A percentile compares a stretch with the other conserved stretches of the same genome.
Conservation (phyloP, 768 basidiomycete genomes). For the Lactarius sanguifluus region DNA sequence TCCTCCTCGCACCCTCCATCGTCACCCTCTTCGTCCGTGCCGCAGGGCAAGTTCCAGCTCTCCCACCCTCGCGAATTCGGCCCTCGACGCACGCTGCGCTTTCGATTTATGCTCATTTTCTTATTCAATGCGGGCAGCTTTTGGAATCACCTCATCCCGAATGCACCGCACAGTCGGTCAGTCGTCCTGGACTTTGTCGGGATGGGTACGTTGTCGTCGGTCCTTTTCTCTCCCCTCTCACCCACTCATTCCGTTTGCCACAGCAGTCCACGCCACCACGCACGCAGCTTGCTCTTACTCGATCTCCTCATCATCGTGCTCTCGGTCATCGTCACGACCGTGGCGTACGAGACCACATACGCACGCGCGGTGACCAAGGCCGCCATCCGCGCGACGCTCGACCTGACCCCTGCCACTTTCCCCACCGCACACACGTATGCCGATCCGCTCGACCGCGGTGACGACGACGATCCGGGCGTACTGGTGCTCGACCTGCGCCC, state of each 20-base stretch:
- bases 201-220: slow-evolving; percentile 49
- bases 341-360: slow-evolving; percentile 63
- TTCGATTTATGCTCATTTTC: slow-evolving; percentile 61
- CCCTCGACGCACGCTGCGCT: slow-evolving; percentile 60
- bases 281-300: slow-evolving; percentile 59
- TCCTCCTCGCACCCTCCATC: slow-evolving; percentile 71
- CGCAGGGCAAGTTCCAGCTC: slow-evolving; percentile 65
- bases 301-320: slow-evolving; percentile 67
- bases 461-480: slow-evolving; percentile 25
- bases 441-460: slow-evolving; percentile 25
- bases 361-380: slow-evolving; percentile 44
- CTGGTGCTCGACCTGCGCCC: slow-evolving; percentile 61
- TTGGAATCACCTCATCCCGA: slow-evolving; percentile 58
- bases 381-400: slow-evolving; percentile 27
- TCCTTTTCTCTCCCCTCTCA: neutral
- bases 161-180: slow-evolving; percentile 55
- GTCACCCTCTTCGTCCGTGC: slow-evolving; percentile 55
- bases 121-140: slow-evolving; percentile 58
- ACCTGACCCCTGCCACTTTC: slow-evolving; percentile 39
- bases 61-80: slow-evolving; percentile 68
- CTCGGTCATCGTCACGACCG: slow-evolving; percentile 63
- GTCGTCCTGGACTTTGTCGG: slow-evolving; percentile 80
- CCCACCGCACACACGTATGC: slow-evolving; percentile 35
- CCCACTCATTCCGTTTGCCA: slow-evolving; percentile 1
- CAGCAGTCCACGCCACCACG: slow-evolving; percentile 58